phyloP scores from a whole-genome alignment of 441 rosid species.

The Capsella rubella region DNA sequence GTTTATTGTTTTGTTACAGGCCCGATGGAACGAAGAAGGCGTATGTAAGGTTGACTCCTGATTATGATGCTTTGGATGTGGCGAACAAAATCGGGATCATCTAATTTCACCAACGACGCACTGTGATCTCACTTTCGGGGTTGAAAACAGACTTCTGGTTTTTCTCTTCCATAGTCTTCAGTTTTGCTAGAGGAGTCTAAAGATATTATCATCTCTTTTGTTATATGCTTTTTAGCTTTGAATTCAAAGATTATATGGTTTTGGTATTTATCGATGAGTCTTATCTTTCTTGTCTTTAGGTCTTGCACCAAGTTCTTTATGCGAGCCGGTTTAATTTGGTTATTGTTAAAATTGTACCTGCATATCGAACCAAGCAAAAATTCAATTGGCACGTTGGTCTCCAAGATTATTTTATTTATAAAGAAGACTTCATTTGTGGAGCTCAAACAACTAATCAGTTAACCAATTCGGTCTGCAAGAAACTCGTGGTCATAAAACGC shows the following conservation, averaged over 20 bases:
- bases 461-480: background rate
- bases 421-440: background rate
- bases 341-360: background rate
- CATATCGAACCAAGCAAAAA: too few species aligned
- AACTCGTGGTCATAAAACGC: background rate
- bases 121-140: constrained; percentile 14
- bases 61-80: constrained; percentile 87
- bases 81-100: constrained; percentile 97
- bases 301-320: background rate
- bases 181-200: constrained; percentile 35
- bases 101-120: constrained; percentile 41
- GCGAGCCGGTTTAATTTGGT: background rate
- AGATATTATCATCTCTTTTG: constrained; percentile 6
- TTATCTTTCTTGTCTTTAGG: background rate
- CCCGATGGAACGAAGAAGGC: constrained; percentile 99
- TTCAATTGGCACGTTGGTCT: too few species aligned
- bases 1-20: constrained; percentile 51
- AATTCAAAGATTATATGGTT: constrained; percentile 9
- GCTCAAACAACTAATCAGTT: background rate
- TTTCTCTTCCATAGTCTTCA: constrained; percentile 26
- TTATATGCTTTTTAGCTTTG: background rate
- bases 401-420: background rate
- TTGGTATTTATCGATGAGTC: constrained; percentile 1
- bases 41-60: constrained; percentile 89
- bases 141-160: constrained; percentile 21